Evolutionary conservation across 2,329 filamentous ascomycete species (phyloP).

Genomic region (Dothideomycetidae sp.): DNA sequence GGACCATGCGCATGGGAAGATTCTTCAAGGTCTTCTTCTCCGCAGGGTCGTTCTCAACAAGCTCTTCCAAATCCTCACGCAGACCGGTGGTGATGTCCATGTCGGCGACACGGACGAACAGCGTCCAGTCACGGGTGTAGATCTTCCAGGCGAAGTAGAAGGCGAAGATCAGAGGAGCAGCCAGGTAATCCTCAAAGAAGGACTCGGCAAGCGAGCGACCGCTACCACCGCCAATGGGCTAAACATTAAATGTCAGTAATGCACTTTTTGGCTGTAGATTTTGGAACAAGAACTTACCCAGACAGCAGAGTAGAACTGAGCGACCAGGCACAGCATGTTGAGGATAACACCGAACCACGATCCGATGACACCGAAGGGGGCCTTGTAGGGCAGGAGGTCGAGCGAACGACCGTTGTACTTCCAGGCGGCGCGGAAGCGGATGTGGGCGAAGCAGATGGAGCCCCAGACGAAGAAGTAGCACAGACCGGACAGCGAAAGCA

Average conservation of each 20-base stretch:
- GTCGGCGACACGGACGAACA: slow-evolving; percentile 12
- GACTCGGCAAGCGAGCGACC: slow-evolving; percentile 8
- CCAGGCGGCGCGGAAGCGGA: slow-evolving; percentile 74
- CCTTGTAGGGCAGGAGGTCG: slow-evolving; percentile 47
- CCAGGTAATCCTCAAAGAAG: slow-evolving; percentile 17
- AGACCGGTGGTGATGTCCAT: slow-evolving; percentile 15
- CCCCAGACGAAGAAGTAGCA: slow-evolving; percentile 64
- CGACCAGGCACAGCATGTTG: slow-evolving; percentile 38
- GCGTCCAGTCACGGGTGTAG: slow-evolving; percentile 12
- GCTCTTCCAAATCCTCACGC: slow-evolving; percentile 8
- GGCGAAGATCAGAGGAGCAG: slow-evolving; percentile 14
- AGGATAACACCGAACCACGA: slow-evolving; percentile 45
- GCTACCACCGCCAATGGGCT: slow-evolving; percentile 8
- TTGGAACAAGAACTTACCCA: slow-evolving; percentile 5
- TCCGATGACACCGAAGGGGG: slow-evolving; percentile 44
- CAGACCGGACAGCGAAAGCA: slow-evolving; percentile 55
- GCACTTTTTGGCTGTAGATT: neutral
- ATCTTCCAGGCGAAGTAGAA: slow-evolving; percentile 16
- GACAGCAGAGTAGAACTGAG: slow-evolving; percentile 23
- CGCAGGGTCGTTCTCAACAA: slow-evolving; percentile 4
- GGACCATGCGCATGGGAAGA: slow-evolving; percentile 3
- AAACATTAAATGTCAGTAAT: too few relatives aligned
- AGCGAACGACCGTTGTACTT: slow-evolving; percentile 45
- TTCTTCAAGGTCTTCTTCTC: slow-evolving; percentile 4
- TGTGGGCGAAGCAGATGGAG: slow-evolving; percentile 72